Evolutionary conservation across 192 early-diverging fungal species (phyloP), one percentile per base, ranked within the genome.

Genomic region (Coemansia sp.): DNA sequence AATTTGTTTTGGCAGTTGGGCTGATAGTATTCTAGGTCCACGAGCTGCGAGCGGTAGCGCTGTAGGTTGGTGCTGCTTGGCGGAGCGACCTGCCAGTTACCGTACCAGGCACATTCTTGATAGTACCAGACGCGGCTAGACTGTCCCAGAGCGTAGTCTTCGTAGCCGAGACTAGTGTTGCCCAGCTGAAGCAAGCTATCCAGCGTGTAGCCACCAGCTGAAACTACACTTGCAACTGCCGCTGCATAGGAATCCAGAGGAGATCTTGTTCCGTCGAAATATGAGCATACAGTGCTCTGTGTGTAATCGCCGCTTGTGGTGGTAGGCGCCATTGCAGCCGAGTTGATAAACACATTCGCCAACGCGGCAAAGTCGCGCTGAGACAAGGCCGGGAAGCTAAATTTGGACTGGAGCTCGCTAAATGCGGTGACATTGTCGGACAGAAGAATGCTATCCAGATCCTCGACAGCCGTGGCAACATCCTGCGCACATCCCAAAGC

Each of bases 61-160:
- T 68, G 55, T 30, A 74, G 55, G 14, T 68, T 61, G 1, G 73
- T 64, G 38, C 47, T 52, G 15, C 42, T 61, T 0, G 72, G 63
- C 1, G 70, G 53, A 29, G 72, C 68, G 20, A 64, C 61, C 59
- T 84, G 85, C 52, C 83, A 84, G 68, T 87, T 87, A 0, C 84
- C 88, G 28, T 84, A 82, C 71, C 87, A 85, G 52, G 77, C 85
- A 50, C 88, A 89, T 19, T 62, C 73, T 48, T 87, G 88, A 53
- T 82, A 89, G 31, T 73, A 75, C 82, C 82, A 84, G 57, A 74
- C 61, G 41, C 55, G 72, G 44, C 74, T 57, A 0, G 28, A 19
- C 61, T 78, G 75, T 2, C 65, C 69, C 31, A 72, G 55, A 2
- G 75, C 59, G 48, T 78, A 72, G 59, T 78, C 68, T 47, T 61